Evolutionary conservation across 371 early-diverging fungal genomes (phyloP), one percentile per base, ranked within the genome.

Genomic region (Rhizopus delemar): DNA sequence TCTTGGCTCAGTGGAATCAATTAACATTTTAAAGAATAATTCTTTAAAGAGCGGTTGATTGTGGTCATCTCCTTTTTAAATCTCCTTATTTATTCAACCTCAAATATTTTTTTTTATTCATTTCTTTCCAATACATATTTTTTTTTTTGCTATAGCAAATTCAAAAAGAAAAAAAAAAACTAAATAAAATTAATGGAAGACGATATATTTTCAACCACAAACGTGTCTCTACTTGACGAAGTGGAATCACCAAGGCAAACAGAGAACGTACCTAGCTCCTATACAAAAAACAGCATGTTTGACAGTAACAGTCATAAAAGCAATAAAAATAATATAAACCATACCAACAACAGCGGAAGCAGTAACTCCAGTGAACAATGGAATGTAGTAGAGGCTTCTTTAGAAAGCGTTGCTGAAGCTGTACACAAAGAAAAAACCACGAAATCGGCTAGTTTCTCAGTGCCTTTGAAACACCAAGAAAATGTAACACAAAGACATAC

Each of bases 391-490:
- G 34, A 46, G 43, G 52, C 41, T 11, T 33, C 41, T 35, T 5
- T 16, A 22, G 15, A 56, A 53, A 22, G 56, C 34, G 22, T 59
- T 41, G 12, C 46, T 51, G 35, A 34, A n/a, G 53, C 5, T 53
- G 58, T 11, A 69, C 22, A 22, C 22, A 58, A 12, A 57, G 13
- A 9, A 38, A 60, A 39, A 46, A 46, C 5, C 22, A 38, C 8
- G 8, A 48, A 48, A 48, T 29, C 48, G 12, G 3, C 59, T 8
- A 54, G 60, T 39, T 56, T 58, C 3, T 65, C 77, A 22, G 63
- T 85, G 65, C 83, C 88, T 0, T 49, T 88, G 39, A 85, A 86
- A 63, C 81, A 86, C 31, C 81, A 87, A 53, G 90, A 88, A 55
- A 83, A 83, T 74, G 88, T 84, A 71, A 34, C 43, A 36, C 4